Conservation (phyloP, 805 yeast genomes). For the Clavispora vitiphila region DNA sequence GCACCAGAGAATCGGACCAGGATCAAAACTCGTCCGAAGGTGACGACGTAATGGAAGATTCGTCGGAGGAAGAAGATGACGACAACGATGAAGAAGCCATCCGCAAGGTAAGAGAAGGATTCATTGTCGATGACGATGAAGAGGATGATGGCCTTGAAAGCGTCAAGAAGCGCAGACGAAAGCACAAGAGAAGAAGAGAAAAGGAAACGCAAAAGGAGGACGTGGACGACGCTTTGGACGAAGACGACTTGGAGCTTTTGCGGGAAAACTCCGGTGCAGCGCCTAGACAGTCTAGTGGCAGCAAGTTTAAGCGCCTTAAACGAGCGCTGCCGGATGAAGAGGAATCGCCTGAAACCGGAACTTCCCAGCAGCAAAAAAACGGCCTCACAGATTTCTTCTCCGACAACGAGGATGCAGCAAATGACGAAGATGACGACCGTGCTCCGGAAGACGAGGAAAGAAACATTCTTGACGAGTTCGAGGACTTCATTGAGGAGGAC, state of each 20-base stretch:
- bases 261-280: slow-evolving; percentile 85
- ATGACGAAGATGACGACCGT: slow-evolving; percentile 25
- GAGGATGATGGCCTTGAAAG: slow-evolving; percentile 40
- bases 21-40: slow-evolving; percentile 32
- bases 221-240: slow-evolving; percentile 72
- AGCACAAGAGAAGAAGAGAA: slow-evolving; percentile 19
- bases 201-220: slow-evolving; percentile 7
- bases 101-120: slow-evolving; percentile 78
- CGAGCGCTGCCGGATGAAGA: slow-evolving; percentile 45
- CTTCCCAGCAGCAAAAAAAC: slow-evolving; percentile 7
- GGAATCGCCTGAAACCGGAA: slow-evolving; percentile 8
- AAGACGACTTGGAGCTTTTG: slow-evolving; percentile 88
- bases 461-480: slow-evolving; percentile 72
- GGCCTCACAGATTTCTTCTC: slow-evolving; percentile 69
- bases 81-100: slow-evolving; percentile 87
- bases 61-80: slow-evolving; percentile 86
- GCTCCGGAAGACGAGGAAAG: slow-evolving; percentile 19
- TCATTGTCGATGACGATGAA: slow-evolving; percentile 89
- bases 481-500: slow-evolving; percentile 96
- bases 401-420: slow-evolving; percentile 42
- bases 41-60: slow-evolving; percentile 48
- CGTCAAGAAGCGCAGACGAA: slow-evolving; percentile 18
- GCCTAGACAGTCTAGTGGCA: slow-evolving; percentile 26
- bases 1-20: slow-evolving; percentile 25
- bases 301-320: slow-evolving; percentile 76